Evolutionary conservation across 805 yeast species (phyloP).

Genomic region (Yarrowia hollandica): DNA sequence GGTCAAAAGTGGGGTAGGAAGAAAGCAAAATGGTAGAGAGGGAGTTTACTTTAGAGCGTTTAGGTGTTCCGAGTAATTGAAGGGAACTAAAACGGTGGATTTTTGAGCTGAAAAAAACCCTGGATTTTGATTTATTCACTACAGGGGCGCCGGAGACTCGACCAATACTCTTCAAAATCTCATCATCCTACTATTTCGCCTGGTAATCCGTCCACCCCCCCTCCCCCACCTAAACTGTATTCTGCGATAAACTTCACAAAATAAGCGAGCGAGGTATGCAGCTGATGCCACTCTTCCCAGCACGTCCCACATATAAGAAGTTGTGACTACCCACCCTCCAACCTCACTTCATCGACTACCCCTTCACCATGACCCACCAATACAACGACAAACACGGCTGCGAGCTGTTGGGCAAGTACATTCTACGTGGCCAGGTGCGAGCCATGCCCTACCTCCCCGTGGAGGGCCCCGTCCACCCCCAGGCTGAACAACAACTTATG

Average conservation of each 20-base stretch:
- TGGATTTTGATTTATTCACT: too few species aligned
- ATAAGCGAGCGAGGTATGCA: conserved; percentile 24
- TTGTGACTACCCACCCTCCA: not conserved
- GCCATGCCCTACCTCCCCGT: conserved; percentile 19
- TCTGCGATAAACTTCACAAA: conserved; percentile 11
- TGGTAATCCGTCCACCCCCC: not conserved
- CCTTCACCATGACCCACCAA: conserved; percentile 25
- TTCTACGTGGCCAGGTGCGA: conserved; percentile 26
- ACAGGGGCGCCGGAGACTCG: too few species aligned
- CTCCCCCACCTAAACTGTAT: conserved; percentile 18
- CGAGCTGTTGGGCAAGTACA: conserved; percentile 26
- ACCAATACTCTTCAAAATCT: too few species aligned
- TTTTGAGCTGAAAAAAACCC: too few species aligned
- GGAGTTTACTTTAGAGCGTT: not conserved
- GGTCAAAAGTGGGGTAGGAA: conserved; percentile 19
- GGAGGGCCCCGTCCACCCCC: conserved; percentile 20
- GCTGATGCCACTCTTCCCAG: conserved; percentile 18
- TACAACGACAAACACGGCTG: conserved; percentile 28
- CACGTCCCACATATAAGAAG: conserved; percentile 14
- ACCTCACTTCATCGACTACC: too few species aligned
- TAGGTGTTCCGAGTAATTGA: conserved; percentile 8
- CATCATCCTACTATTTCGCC: not conserved
- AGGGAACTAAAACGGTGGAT: too few species aligned
- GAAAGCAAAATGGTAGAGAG: conserved; percentile 15
- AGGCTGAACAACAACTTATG: conserved; percentile 26